Evolutionary conservation across 1,284 basidiomycete genomes (phyloP), one percentile per base, ranked within the genome.

Genomic region (Irpex rosettiformis): DNA sequence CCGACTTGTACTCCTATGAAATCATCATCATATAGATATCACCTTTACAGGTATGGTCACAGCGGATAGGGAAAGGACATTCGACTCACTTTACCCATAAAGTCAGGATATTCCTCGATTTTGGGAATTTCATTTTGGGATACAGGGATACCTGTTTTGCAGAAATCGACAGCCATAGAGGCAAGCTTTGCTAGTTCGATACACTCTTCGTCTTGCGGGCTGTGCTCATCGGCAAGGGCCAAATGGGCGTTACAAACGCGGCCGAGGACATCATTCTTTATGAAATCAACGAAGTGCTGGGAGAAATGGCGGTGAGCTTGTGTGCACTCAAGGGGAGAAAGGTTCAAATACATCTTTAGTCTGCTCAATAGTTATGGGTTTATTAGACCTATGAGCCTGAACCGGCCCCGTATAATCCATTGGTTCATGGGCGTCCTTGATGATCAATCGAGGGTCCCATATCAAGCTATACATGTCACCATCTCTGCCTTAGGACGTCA

Each of bases 211-310:
- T 40, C 28, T 6, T 30, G 40, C 3, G 58, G 49, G 24, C 60
- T 30, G 30, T 21, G 25, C 18, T 28, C 18, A 22, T 62, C 61
- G 2, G 61, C 57, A 11, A 59, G 56, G 8, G 61, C 61, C 58
- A 62, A 33, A 40, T 62, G 61, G 4, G 61, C 30, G 37, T 62
- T 62, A 58, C 55, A 62, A 21, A 62, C 54, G 10, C 58, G 37
- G 3, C 61, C 61, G 22, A 62, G 58, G 16, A 60, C 30, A 40
- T 62, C 61, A 51, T 62, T 59, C 45, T 55, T 57, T 4, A 60
- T 60, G 42, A 54, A 57, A n/a, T 59, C 42, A 4, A 62, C 11
- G 33, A 62, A 62, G 42, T 62, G 61, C 61, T 62, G 29, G 1
- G 22, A n/a, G 24, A 22, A 30, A 24, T 24, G 10, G 28, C 25